Evolutionary conservation across 2,329 filamentous ascomycete species (phyloP).

Genomic region (Atkinsonella texensis): DNA sequence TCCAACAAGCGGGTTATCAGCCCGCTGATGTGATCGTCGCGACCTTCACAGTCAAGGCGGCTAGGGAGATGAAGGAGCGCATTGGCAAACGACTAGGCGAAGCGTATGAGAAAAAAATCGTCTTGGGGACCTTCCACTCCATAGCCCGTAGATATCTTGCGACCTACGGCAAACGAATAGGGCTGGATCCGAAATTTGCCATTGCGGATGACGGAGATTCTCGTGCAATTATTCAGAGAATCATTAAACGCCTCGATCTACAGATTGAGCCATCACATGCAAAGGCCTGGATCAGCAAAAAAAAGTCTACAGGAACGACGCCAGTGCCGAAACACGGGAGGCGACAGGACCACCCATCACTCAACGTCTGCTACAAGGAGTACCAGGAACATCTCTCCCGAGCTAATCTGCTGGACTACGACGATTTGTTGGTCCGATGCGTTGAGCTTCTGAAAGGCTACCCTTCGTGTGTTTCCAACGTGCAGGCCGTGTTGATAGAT

Average conservation of each 20-base stretch:
- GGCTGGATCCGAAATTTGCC: constrained; percentile 70
- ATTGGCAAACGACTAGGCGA: constrained; percentile 73
- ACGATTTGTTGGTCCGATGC: constrained; percentile 78
- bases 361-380: constrained; percentile 55
- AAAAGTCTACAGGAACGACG: constrained; percentile 44
- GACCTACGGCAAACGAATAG: constrained; percentile 74
- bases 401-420: constrained; percentile 84
- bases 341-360: constrained; percentile 39
- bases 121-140: constrained; percentile 91
- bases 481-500: constrained; percentile 86
- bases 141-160: constrained; percentile 77
- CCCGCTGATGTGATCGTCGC: constrained; percentile 89
- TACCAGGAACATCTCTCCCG: constrained; percentile 66
- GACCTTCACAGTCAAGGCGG: constrained; percentile 94
- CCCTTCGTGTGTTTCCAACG: constrained; percentile 74
- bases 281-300: constrained; percentile 64
- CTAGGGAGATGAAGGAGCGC: constrained; percentile 82
- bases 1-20: constrained; percentile 56
- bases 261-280: constrained; percentile 58
- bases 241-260: constrained; percentile 62
- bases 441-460: constrained; percentile 63
- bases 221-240: constrained; percentile 65
- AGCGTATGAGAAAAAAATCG: constrained; percentile 60
- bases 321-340: constrained; percentile 28
- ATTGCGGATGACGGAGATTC: constrained; percentile 82